Conservation (phyloP, 2,329 filamentous ascomycete species). For the Pseudocercospora crystallina region DNA sequence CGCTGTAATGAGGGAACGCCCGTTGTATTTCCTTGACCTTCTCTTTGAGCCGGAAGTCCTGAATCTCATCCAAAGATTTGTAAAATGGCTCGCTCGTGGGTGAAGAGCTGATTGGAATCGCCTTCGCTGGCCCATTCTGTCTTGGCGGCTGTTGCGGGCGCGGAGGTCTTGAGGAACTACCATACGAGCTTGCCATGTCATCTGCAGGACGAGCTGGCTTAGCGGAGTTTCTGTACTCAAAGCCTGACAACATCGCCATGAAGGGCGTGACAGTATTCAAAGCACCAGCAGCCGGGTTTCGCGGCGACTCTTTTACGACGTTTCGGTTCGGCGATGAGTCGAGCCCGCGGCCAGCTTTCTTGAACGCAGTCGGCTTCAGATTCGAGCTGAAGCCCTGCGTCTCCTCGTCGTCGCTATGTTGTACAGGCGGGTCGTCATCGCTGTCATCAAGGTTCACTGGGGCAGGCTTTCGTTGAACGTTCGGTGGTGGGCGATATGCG, state of each 20-base stretch:
- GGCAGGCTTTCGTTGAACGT: conserved; percentile 23
- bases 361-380: conserved; percentile 61
- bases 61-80: conserved; percentile 50
- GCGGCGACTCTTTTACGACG: conserved; percentile 31
- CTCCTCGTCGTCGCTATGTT: conserved; percentile 32
- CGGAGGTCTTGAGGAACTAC: conserved; percentile 25
- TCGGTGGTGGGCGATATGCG: conserved; percentile 55
- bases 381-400: conserved; percentile 50
- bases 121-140: conserved; percentile 12
- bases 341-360: conserved; percentile 40
- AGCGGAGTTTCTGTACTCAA: background rate
- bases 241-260: conserved; percentile 7
- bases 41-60: conserved; percentile 48
- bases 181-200: conserved; percentile 47
- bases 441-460: conserved; percentile 27
- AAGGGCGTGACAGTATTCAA: conserved; percentile 9
- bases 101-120: conserved; percentile 5
- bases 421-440: conserved; percentile 49
- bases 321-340: conserved; percentile 32
- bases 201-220: conserved; percentile 24
- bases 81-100: conserved; percentile 36
- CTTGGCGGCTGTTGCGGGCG: conserved; percentile 18
- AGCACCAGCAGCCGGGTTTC: background rate
- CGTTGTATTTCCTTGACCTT: conserved; percentile 55
- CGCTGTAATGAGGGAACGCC: conserved; percentile 49